phyloP scores from a whole-genome alignment of 208 protist species.

The Trypanosoma theileri region DNA sequence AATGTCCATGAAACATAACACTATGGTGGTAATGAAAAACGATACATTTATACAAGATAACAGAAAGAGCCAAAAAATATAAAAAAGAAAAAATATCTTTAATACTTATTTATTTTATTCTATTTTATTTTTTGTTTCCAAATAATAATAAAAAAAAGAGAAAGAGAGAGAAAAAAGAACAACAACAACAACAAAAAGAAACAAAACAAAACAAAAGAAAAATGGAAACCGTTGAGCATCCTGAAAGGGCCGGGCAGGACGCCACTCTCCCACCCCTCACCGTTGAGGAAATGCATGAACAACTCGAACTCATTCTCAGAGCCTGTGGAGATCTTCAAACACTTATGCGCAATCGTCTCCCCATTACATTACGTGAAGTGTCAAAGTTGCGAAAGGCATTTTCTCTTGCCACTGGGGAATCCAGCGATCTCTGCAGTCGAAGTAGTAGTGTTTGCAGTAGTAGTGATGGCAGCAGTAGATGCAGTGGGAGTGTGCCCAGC shows the following conservation, averaged over 20 bases:
- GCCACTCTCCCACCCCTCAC: not conserved
- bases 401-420: slow-evolving; percentile 45
- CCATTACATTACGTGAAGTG: slow-evolving; percentile 54
- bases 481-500: not conserved
- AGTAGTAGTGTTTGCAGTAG: slow-evolving; percentile 9
- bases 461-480: not conserved
- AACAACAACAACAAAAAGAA: not conserved
- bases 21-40: too few relatives aligned
- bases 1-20: not conserved
- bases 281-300: slow-evolving; percentile 37
- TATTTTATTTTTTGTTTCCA: not conserved
- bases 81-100: too few relatives aligned
- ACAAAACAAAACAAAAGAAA: not conserved
- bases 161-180: not conserved
- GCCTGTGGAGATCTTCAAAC: slow-evolving; percentile 45
- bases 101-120: not conserved
- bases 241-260: not conserved
- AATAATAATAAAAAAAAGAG: not conserved
- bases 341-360: slow-evolving; percentile 38
- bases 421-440: slow-evolving; percentile 25
- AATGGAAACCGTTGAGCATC: not conserved
- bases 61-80: too few relatives aligned
- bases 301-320: slow-evolving; percentile 54
- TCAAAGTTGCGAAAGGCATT: slow-evolving; percentile 53
- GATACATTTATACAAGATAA: too few relatives aligned